Evolutionary conservation across 164 flowering plant species (phyloP).

Genomic region (Akebia trifoliata): DNA sequence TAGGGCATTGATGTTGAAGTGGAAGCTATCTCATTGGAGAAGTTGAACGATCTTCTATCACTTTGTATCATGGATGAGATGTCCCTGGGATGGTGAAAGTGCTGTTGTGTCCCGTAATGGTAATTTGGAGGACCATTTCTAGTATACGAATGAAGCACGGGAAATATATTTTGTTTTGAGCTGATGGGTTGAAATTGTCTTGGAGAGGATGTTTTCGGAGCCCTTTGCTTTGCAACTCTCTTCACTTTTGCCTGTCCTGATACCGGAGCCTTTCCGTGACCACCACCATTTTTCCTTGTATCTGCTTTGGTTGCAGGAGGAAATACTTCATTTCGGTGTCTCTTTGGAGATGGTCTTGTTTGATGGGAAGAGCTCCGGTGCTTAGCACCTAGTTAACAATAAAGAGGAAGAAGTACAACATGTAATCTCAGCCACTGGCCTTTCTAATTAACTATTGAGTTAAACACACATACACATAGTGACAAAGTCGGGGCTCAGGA

Average conservation of each 20-base stretch:
- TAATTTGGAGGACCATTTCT: background rate
- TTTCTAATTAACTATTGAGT: background rate
- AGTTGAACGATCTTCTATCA: background rate
- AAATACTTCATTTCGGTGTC: constrained; percentile 8
- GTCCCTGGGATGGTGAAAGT: background rate
- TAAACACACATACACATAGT: background rate
- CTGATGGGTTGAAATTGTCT: constrained; percentile 1
- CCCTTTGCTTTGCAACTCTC: constrained; percentile 5
- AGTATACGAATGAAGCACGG: background rate
- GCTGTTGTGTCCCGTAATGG: constrained; percentile 5
- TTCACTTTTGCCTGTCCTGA: background rate
- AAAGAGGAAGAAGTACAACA: background rate
- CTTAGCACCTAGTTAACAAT: constrained; percentile 18
- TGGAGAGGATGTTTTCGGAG: constrained; percentile 5
- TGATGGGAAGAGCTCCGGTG: constrained; percentile 12
- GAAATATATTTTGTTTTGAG: background rate
- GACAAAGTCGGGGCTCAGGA: no score
- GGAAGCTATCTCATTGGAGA: constrained; percentile 13
- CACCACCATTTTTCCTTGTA: constrained; percentile 8
- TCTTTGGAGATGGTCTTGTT: constrained; percentile 14
- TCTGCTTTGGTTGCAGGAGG: background rate
- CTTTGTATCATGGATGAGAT: background rate
- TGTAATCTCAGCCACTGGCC: background rate
- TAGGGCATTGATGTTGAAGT: constrained; percentile 13
- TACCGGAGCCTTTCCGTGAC: constrained; percentile 11